Percentiles rank a stretch among this genome's conserved stretches.
Conservation (phyloP, 23 red algal genomes). For the Gracilaria domingensis region DNA sequence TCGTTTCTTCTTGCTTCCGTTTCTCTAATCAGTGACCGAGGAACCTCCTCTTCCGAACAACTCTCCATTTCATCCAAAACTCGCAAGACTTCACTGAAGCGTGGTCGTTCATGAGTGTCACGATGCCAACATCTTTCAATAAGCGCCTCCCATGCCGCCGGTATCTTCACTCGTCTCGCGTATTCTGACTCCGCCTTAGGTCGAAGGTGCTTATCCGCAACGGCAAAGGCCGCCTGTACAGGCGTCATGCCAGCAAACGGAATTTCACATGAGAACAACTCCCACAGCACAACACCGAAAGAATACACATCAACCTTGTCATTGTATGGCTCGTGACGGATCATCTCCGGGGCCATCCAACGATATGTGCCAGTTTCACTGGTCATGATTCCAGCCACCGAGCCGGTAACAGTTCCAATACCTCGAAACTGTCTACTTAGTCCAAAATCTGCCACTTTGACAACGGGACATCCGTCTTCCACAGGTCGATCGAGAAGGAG, state of each 20-base stretch:
- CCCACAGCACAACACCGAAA: constrained; percentile 93
- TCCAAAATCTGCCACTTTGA: constrained; percentile 96
- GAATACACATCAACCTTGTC: constrained; percentile 97
- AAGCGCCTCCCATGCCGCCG: constrained; percentile 69
- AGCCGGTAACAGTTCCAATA: constrained; percentile 65
- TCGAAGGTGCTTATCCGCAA: constrained; percentile 93
- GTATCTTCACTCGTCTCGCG: constrained; percentile 61
- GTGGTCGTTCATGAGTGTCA: constrained; percentile 68
- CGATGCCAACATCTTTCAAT: constrained; percentile 84
- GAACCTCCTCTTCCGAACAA: constrained; percentile 33
- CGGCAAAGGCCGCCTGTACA: constrained; percentile 98
- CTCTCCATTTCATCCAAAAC: constrained; percentile 89
- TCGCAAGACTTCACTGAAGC: constrained; percentile 68
- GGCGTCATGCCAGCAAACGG: constrained; percentile 91
- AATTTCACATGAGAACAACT: constrained; percentile 95
- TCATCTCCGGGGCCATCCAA: constrained; percentile 97
- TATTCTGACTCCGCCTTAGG: constrained; percentile 75
- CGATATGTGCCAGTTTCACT: constrained; percentile 98
- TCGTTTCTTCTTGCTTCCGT: background rate
- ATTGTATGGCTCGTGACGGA: constrained; percentile 97
- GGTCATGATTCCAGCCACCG: constrained; percentile 89
- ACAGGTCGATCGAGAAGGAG: constrained; percentile 87
- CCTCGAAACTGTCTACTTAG: constrained; percentile 74
- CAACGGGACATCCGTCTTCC: constrained; percentile 77
- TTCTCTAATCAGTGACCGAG: background rate